Percentiles rank a stretch among this genome's conserved stretches.
Conservation (phyloP, 495 filamentous ascomycete genomes). For the Podospora fimiseda region DNA sequence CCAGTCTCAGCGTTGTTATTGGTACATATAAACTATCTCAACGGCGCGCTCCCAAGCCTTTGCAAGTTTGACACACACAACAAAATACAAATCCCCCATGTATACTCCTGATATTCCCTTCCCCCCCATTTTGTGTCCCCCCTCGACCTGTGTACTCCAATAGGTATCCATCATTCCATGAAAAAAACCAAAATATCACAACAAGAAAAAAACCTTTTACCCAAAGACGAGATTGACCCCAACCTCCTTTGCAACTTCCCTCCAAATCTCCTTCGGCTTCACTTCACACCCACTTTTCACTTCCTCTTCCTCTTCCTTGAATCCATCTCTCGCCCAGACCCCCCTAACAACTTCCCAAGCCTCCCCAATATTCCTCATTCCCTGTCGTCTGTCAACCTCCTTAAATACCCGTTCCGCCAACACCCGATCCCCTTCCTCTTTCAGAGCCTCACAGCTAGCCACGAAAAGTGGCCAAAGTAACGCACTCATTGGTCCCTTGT, state of each 20-base stretch:
- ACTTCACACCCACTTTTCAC: conserved; percentile 2
- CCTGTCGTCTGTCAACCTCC: conserved; percentile 46
- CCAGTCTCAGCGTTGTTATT: too few species aligned
- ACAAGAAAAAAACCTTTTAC: background rate
- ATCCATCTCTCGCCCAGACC: conserved; percentile 46
- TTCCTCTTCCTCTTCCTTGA: background rate
- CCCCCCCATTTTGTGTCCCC: too few species aligned
- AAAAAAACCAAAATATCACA: background rate
- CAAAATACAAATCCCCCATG: too few species aligned
- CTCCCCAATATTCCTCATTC: conserved; percentile 55
- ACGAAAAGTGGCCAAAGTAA: conserved; percentile 58
- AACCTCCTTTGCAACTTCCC: conserved; percentile 15
- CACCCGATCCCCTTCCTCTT: conserved; percentile 30
- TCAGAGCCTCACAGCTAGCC: conserved; percentile 52
- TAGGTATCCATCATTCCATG: too few species aligned
- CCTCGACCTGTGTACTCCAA: too few species aligned
- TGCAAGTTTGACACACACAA: too few species aligned
- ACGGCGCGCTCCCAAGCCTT: too few species aligned
- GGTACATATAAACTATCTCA: too few species aligned
- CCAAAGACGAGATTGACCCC: conserved; percentile 20
- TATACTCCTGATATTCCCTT: too few species aligned
- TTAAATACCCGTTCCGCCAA: conserved; percentile 44
- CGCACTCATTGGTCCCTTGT: conserved; percentile 52
- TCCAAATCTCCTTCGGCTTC: conserved; percentile 10
- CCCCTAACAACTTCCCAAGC: conserved; percentile 52